Percentiles rank a stretch among this genome's conserved stretches.
phyloP scores from a whole-genome alignment of 31 red algal species.

The Odonthalia washingtoniensis region DNA sequence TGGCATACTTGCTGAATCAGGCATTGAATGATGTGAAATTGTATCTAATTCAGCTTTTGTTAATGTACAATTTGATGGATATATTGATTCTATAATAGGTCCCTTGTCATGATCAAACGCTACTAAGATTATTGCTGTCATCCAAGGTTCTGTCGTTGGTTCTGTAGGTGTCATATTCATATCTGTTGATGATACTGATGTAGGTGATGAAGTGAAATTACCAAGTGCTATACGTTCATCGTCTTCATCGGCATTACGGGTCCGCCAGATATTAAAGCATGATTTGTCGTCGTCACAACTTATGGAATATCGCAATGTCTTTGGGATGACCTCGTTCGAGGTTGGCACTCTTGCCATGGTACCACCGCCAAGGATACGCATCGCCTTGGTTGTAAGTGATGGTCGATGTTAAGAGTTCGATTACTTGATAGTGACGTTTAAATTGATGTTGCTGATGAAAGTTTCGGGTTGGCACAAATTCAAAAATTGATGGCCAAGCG shows the following conservation, averaged over 20 bases:
- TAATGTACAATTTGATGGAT: slow-evolving; percentile 40
- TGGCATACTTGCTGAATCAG: slow-evolving; percentile 47
- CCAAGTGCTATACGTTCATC: background rate
- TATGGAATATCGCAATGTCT: background rate
- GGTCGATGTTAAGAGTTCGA: no score
- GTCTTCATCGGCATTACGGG: background rate
- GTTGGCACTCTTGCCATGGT: background rate
- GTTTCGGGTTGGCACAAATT: no score
- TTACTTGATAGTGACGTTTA: no score
- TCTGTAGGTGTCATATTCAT: background rate
- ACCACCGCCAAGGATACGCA: background rate
- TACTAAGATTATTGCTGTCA: slow-evolving; percentile 45
- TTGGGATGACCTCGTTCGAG: background rate
- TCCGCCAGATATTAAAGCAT: background rate
- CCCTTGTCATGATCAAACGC: slow-evolving; percentile 53
- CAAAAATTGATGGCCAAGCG: no score
- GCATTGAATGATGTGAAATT: slow-evolving; percentile 48
- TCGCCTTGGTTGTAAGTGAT: no score
- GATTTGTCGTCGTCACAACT: background rate
- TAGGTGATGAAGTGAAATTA: background rate
- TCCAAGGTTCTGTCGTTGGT: slow-evolving; percentile 36
- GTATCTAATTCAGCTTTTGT: slow-evolving; percentile 40
- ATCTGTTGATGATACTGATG: slow-evolving; percentile 9
- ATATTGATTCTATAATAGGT: slow-evolving; percentile 38
- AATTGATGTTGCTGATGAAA: no score